Percentiles rank a stretch among this genome's conserved stretches.
These are phyloP conservation scores for Mycena kentingensis DNA, from an alignment of 768 basidiomycete species.

Conservation along the genomic window DNA sequence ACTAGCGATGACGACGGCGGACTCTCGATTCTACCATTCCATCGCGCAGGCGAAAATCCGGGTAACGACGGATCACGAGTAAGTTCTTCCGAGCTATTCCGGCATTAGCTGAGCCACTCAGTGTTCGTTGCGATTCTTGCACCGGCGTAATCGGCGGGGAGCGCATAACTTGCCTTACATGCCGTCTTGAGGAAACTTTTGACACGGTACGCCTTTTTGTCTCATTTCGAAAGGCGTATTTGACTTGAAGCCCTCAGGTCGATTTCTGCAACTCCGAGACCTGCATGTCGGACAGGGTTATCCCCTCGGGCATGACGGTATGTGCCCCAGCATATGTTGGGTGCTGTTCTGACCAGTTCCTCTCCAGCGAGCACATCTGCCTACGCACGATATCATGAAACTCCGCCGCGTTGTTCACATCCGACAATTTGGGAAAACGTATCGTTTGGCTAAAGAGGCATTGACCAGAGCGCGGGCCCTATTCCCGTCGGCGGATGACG, in stretches of 20 bases:
- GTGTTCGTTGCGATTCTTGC: constrained; percentile 19
- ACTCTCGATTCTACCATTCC: constrained; percentile 27
- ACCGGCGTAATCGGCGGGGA: constrained; percentile 18
- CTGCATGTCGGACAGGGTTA: constrained; percentile 11
- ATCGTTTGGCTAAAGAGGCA: not conserved
- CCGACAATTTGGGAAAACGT: constrained; percentile 2
- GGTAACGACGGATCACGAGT: constrained; percentile 26
- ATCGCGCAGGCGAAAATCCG: constrained; percentile 25
- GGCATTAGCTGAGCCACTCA: not conserved
- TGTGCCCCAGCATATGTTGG: not conserved
- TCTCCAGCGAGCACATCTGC: constrained; percentile 1
- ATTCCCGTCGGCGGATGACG: not conserved
- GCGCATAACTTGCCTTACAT: constrained; percentile 20
- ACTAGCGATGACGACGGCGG: constrained; percentile 1
- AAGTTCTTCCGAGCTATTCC: constrained; percentile 9
- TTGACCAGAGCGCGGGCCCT: not conserved
- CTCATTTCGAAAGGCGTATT: not conserved
- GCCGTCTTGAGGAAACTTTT: constrained; percentile 17
- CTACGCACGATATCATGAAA: constrained; percentile 2
- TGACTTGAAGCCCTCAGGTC: not conserved
- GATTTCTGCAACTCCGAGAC: constrained; percentile 13
- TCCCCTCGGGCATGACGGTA: constrained; percentile 14
- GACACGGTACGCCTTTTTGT: constrained; percentile 8
- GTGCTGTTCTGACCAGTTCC: not conserved
- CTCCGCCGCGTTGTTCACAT: constrained; percentile 1